Evolutionary conservation across 1,284 basidiomycete species (phyloP).

Genomic region (Cutaneotrichosporon sp.): DNA sequence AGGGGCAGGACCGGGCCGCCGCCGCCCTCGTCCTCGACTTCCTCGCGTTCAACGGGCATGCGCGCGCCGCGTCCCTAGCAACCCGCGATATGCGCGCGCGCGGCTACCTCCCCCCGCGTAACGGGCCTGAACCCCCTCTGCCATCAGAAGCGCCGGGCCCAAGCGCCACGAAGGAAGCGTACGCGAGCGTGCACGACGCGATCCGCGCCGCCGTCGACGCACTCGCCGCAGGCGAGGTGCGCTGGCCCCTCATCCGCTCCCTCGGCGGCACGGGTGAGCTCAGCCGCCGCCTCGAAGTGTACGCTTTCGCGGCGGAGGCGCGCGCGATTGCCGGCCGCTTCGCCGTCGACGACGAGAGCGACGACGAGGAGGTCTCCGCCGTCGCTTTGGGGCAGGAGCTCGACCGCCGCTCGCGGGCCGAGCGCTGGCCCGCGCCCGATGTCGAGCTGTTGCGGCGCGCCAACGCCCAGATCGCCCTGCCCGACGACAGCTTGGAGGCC

Average conservation of each 20-base stretch:
- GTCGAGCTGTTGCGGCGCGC: constrained; percentile 14
- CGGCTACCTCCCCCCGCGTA: constrained; percentile 11
- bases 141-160: neutral
- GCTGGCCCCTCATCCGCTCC: constrained; percentile 4
- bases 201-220: neutral
- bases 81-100: constrained; percentile 22
- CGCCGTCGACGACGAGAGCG: constrained; percentile 4
- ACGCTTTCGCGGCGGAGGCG: constrained; percentile 9
- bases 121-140: neutral
- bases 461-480: constrained; percentile 4
- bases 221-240: neutral
- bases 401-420: constrained; percentile 5
- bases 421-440: constrained; percentile 13
- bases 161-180: neutral
- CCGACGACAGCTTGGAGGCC: neutral
- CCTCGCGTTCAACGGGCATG: constrained; percentile 76
- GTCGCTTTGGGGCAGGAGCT: constrained; percentile 8
- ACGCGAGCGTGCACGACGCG: neutral
- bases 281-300: constrained; percentile 9
- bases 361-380: constrained; percentile 9
- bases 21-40: constrained; percentile 75
- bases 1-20: constrained; percentile 49
- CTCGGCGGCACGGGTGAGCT: constrained; percentile 2
- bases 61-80: constrained; percentile 56
- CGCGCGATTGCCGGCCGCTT: neutral